A percentile compares a stretch with the other conserved stretches of the same genome.
These are phyloP conservation scores for Fusarium liriodendri DNA, from an alignment of 2,329 filamentous ascomycete species.

Conservation along the genomic window DNA sequence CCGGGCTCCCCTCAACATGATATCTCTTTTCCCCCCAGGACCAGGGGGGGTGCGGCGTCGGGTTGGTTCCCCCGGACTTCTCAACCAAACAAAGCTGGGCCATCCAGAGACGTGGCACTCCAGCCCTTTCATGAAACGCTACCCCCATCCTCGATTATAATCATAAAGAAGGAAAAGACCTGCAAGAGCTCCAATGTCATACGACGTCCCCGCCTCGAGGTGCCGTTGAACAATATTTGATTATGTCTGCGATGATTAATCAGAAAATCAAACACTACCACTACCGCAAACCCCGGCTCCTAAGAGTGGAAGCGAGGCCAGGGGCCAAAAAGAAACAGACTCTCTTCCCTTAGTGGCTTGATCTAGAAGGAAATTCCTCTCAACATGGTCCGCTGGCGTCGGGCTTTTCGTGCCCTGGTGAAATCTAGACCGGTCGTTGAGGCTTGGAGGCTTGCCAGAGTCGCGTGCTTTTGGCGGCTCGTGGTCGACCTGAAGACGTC, in stretches of 20 bases:
- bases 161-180: neutral
- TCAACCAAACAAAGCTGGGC: neutral
- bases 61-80: neutral
- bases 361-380: neutral
- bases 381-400: neutral
- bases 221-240: constrained; percentile 35
- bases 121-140: neutral
- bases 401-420: neutral
- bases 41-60: constrained; percentile 4
- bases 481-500: constrained; percentile 21
- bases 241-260: constrained; percentile 47
- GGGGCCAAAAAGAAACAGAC: neutral
- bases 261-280: constrained; percentile 36
- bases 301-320: neutral
- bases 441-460: neutral
- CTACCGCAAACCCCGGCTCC: neutral
- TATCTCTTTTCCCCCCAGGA: constrained; percentile 1
- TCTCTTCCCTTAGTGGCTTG: neutral
- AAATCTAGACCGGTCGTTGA: constrained; percentile 23
- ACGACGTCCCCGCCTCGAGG: constrained; percentile 18
- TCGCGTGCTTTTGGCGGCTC: constrained; percentile 12
- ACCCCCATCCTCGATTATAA: neutral
- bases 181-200: constrained; percentile 5
- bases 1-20: neutral
- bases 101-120: constrained; percentile 11